A percentile compares a stretch with the other conserved stretches of the same genome.
Evolutionary conservation across 441 rosid species (phyloP).

Genomic region (Sinapis alba): DNA sequence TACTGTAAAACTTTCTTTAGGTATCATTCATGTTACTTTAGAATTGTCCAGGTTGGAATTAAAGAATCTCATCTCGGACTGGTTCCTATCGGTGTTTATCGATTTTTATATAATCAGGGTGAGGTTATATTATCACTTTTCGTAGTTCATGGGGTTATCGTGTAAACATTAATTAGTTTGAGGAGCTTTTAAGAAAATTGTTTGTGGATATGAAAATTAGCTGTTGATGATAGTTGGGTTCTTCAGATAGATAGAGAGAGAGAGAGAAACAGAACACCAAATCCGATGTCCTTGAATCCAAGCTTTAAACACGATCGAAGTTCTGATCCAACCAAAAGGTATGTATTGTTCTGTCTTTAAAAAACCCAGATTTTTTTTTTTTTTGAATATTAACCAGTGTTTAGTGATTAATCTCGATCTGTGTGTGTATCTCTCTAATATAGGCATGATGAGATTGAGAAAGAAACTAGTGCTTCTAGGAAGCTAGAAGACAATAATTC

Average conservation of each 20-base stretch:
- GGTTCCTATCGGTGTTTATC: neutral
- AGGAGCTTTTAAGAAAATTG: conserved; percentile 10
- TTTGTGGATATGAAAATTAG: neutral
- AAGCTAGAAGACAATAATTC: conserved; percentile 47
- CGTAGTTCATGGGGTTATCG: neutral
- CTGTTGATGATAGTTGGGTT: conserved; percentile 7
- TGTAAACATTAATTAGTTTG: neutral
- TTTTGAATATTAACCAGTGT: neutral
- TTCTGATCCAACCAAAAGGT: conserved; percentile 54
- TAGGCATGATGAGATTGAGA: conserved; percentile 47
- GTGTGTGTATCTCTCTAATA: conserved; percentile 18
- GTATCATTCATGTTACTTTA: neutral
- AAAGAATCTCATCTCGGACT: neutral
- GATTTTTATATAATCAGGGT: neutral
- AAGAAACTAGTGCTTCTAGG: conserved; percentile 43
- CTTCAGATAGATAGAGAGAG: neutral
- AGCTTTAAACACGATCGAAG: conserved; percentile 22
- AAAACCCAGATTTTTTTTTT: neutral
- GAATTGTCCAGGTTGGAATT: neutral
- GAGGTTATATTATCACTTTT: neutral
- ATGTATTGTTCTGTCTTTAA: conserved; percentile 4
- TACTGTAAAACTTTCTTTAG: neutral
- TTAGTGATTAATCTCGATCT: conserved; percentile 31
- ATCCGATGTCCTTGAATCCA: conserved; percentile 1
- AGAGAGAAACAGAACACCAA: neutral